Base-by-base conservation (phyloP, 83 land plant species). In the Larix sibirica region DNA sequence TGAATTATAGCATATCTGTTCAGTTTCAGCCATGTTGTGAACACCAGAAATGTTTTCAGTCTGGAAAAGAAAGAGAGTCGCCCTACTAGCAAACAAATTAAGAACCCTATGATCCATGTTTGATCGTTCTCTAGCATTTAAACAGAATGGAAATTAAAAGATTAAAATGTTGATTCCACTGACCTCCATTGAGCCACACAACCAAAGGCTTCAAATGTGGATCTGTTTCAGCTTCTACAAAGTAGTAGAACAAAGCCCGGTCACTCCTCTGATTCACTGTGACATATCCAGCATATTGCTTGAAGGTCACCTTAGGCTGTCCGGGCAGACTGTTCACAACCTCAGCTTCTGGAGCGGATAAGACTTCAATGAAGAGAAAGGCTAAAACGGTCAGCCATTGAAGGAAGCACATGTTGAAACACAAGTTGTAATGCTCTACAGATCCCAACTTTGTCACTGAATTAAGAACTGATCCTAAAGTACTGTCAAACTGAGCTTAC, bases 141-240 rank as follows among this genome's bases (percentile, higher is more conserved):
- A 47, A 47, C 50, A 47, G 50, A 7, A 47, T 7, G 50, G 6
- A 8, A 71, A 40, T 40, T 17, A 6, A 18, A 40, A 23, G 40
- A 21, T 71, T 38, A 18, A 69, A 6, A 17, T 18, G 28, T 10
- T 36, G 47, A 42, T 71, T 40, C 50, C 76, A 71, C 76, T 71
- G 20, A 71, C 76, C 76, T 71, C 76, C 76, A 71, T 71, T 71
- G 47, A 71, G 76, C 76, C 76, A 71, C 38, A 71, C n/a, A 71
- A 71, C 76, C 76, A 71, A 71, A 42, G 76, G 76, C 76, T 71
- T 71, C 24, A 8, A 71, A 38, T 71, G 50, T 5, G 54, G 54
- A 18, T 71, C 54, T 40, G 76, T 71, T 42, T 71, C 23, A 31
- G 76, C 76, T 71, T 71, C 76, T 6, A 71, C 76, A 71, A 71